Percentiles rank a stretch among this genome's conserved stretches.
Evolutionary conservation across 768 basidiomycete species (phyloP).

Genomic region (Tricholoma sp.): DNA sequence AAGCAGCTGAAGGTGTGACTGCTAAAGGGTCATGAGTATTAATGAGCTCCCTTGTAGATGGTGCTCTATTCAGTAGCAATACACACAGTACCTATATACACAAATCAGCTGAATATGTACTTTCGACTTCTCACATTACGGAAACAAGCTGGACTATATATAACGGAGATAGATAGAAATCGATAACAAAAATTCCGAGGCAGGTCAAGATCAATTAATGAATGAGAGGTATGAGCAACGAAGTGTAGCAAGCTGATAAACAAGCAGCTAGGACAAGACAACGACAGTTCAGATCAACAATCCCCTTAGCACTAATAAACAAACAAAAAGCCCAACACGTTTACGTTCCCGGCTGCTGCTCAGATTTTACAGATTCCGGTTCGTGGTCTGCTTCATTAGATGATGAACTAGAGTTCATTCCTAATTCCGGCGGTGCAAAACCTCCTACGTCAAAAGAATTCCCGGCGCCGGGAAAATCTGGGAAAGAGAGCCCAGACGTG

Average conservation of each 20-base stretch:
- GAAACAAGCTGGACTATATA: conserved; percentile 11
- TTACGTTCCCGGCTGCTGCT: conserved; percentile 38
- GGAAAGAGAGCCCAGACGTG: conserved; percentile 60
- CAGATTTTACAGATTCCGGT: conserved; percentile 62
- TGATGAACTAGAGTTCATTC: conserved; percentile 48
- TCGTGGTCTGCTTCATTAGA: conserved; percentile 60
- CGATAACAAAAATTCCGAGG: conserved; percentile 29
- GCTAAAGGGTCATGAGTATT: conserved; percentile 14
- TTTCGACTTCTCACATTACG: conserved; percentile 1
- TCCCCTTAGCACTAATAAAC: not conserved
- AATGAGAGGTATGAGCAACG: conserved; percentile 22
- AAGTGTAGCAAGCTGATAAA: conserved; percentile 22
- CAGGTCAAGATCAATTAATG: conserved; percentile 30
- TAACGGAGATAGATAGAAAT: conserved; percentile 28
- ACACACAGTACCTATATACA: not conserved
- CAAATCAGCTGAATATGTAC: conserved; percentile 4
- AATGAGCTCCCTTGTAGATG: conserved; percentile 4
- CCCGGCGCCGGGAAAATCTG: conserved; percentile 60
- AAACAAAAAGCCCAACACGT: conserved; percentile 14
- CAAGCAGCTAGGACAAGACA: conserved; percentile 10
- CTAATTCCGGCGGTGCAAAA: conserved; percentile 66
- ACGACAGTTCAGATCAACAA: conserved; percentile 11
- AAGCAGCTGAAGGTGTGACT: conserved; percentile 19
- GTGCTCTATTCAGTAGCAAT: not conserved
- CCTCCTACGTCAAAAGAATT: conserved; percentile 65